These are phyloP conservation scores for Hypoxylon sp. DNA, from an alignment of 2,329 filamentous ascomycete genomes.

Conservation along the genomic window DNA sequence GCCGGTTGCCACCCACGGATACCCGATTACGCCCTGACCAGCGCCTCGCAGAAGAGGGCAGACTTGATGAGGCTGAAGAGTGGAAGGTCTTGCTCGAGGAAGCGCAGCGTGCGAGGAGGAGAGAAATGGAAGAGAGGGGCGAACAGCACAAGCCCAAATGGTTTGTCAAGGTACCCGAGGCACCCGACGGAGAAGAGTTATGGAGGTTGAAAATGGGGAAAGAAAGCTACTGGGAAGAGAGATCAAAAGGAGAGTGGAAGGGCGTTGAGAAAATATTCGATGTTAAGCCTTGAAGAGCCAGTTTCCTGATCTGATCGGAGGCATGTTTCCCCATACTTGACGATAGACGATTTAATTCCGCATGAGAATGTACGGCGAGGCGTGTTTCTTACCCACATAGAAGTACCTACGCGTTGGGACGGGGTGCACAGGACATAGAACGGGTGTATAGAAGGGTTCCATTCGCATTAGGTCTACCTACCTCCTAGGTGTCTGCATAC, in stretches of 20 bases:
- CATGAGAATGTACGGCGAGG: conserved; percentile 14
- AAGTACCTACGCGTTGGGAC: conserved; percentile 5
- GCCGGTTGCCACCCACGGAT: conserved; percentile 84
- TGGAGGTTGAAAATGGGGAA: conserved; percentile 85
- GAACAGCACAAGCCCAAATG: conserved; percentile 82
- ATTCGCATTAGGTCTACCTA: conserved; percentile 17
- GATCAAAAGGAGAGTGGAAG: conserved; percentile 60
- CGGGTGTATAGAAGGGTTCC: conserved; percentile 28
- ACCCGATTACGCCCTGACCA: conserved; percentile 89
- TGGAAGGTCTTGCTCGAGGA: conserved; percentile 90
- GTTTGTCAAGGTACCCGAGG: conserved; percentile 81
- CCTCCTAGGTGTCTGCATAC: neutral
- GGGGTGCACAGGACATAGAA: conserved; percentile 11
- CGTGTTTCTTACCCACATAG: conserved; percentile 1
- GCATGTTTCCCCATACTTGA: neutral
- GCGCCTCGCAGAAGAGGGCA: conserved; percentile 83
- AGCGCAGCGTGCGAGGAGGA: conserved; percentile 81
- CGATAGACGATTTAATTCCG: conserved; percentile 1
- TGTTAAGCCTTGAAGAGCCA: conserved; percentile 32
- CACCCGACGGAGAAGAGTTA: conserved; percentile 73
- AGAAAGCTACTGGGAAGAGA: conserved; percentile 94
- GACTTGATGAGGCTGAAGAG: conserved; percentile 85
- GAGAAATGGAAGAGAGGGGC: conserved; percentile 81
- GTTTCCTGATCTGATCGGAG: neutral
- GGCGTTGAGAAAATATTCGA: conserved; percentile 52